A percentile compares a stretch with the other conserved stretches of the same genome.
Evolutionary conservation across 148 eudicot genomes (phyloP).

Genomic region (Dysphania ambrosioides): DNA sequence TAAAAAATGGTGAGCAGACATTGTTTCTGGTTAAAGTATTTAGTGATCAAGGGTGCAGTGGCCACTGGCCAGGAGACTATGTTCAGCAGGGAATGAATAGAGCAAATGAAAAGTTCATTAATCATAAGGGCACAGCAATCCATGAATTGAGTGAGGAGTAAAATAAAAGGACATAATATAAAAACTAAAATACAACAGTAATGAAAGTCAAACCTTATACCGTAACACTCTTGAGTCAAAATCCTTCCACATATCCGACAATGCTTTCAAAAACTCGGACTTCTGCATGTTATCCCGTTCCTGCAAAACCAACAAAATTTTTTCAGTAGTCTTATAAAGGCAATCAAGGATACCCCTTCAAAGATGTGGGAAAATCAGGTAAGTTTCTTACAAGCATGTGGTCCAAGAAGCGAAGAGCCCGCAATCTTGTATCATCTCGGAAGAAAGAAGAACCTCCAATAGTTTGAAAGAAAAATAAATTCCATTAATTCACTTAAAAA

Average conservation of each 20-base stretch:
- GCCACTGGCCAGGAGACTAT: not conserved
- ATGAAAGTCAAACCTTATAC: slow-evolving; percentile 69
- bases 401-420: slow-evolving; percentile 98
- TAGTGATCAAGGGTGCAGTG: too few relatives aligned
- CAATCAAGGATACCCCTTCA: slow-evolving; percentile 1
- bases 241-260: slow-evolving; percentile 99
- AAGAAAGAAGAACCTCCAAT: slow-evolving; percentile 81
- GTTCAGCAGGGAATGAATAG: not conserved
- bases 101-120: not conserved
- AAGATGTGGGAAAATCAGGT: slow-evolving; percentile 15
- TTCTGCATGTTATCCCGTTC: slow-evolving; percentile 99
- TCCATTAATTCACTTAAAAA: slow-evolving; percentile 1
- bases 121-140: too few relatives aligned
- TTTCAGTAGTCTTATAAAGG: too few relatives aligned
- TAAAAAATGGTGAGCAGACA: not conserved
- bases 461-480: slow-evolving; percentile 12
- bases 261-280: slow-evolving; percentile 88
- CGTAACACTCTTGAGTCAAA: slow-evolving; percentile 95
- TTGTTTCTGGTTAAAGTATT: not conserved
- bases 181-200: not conserved
- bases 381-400: slow-evolving; percentile 88
- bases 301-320: slow-evolving; percentile 39
- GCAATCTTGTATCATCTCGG: slow-evolving; percentile 93
- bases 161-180: slow-evolving; percentile 1
- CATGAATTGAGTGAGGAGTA: too few relatives aligned